Evolutionary conservation across 2,329 filamentous ascomycete species (phyloP), one percentile per base, ranked within the genome.

Genomic region (Ophiocordyceps robertsii): DNA sequence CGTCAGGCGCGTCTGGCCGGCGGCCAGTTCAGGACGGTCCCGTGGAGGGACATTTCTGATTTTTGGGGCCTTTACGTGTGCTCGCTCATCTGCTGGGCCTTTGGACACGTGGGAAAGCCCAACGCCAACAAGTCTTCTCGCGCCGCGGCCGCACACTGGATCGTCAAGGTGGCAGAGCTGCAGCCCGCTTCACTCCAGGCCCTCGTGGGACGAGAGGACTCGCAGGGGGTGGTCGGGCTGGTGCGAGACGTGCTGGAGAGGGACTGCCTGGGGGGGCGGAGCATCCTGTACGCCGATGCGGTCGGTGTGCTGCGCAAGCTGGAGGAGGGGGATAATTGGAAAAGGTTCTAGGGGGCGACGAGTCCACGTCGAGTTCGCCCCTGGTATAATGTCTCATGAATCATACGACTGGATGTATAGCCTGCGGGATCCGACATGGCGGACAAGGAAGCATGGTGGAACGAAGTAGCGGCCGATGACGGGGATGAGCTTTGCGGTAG

Each of bases 21-120:
- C 10, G 14, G 39, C 16, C 39, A 41, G 14, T 38, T 32, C 33
- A 38, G 50, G 27, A 47, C 44, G 21, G 47, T 49, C 14, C 38
- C 46, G 12, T 55, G 58, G 44, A 52, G 47, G 16, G 64, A 68
- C 41, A 59, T 75, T 36, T 68, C 66, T 2, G 65, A 72, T 47
- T 74, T 71, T 51, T 76, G 72, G 72, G 67, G 61, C 29, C 51
- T 77, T 39, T 77, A 78, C 50, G 68, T 72, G 8, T 76, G 72
- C 47, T 62, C 71, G 8, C 62, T 80, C 40, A 71, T 79, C 48
- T 76, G 70, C 59, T 80, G 75, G 75, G 72, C 73, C 1, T 73
- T 70, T 48, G 65, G 67, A 3, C 61, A 71, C 44, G 45, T 47
- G 9, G 49, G 49, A 32, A 54, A 48, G 45, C 45, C 48, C 39